Conservation (phyloP, 2,329 filamentous ascomycete genomes). For the Phaeosphaeria sp. region DNA sequence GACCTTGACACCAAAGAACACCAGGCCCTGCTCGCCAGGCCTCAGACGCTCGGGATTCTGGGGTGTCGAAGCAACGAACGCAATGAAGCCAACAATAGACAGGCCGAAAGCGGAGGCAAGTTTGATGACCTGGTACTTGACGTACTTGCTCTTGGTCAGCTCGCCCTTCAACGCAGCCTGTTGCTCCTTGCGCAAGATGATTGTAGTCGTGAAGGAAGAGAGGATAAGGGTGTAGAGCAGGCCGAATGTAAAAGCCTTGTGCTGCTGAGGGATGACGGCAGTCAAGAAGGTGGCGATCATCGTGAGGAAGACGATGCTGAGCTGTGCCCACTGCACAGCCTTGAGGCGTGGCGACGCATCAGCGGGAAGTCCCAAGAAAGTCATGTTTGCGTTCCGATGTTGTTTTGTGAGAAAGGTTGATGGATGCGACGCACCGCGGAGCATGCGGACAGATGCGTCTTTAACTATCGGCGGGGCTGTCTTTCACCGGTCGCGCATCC, state of each 20-base stretch:
- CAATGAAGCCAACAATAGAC: slow-evolving; percentile 28
- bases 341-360: slow-evolving; percentile 25
- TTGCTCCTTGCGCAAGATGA: slow-evolving; percentile 28
- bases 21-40: slow-evolving; percentile 17
- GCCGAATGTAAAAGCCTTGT: slow-evolving; percentile 31
- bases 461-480: slow-evolving; percentile 20
- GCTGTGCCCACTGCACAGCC: slow-evolving; percentile 25
- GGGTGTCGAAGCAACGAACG: slow-evolving; percentile 9
- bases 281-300: slow-evolving; percentile 23
- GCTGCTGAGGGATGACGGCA: slow-evolving; percentile 23
- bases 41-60: slow-evolving; percentile 8
- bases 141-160: slow-evolving; percentile 30
- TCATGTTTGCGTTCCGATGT: slow-evolving; percentile 1
- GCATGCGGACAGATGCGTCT: slow-evolving; percentile 4
- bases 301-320: slow-evolving; percentile 19
- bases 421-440: neutral
- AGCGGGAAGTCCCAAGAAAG: slow-evolving; percentile 4
- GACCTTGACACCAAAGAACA: slow-evolving; percentile 28
- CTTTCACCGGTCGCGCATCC: slow-evolving; percentile 30
- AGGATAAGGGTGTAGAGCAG: slow-evolving; percentile 30
- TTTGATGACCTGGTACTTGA: slow-evolving; percentile 32
- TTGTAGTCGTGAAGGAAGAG: slow-evolving; percentile 24
- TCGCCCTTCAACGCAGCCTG: slow-evolving; percentile 19
- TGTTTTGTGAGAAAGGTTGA: slow-evolving; percentile 8
- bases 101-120: slow-evolving; percentile 21